Percentiles rank a stretch among this genome's conserved stretches.
phyloP scores from a whole-genome alignment of 495 filamentous ascomycete species.

The Podospora pseudopauciseta region DNA sequence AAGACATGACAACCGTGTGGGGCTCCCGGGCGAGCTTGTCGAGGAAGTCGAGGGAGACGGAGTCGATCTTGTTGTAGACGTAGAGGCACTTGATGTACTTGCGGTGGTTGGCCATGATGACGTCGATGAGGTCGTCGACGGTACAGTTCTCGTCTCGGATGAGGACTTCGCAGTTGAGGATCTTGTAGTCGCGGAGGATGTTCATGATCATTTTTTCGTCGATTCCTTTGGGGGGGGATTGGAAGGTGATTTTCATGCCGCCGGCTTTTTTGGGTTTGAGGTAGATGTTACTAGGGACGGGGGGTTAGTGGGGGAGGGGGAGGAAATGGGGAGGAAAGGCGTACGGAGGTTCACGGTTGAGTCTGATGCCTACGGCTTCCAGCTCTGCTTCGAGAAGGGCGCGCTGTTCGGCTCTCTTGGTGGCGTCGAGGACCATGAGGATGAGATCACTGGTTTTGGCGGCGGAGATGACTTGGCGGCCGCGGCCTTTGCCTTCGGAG shows the following conservation, averaged over 20 bases:
- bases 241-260: constrained; percentile 98
- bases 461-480: constrained; percentile 96
- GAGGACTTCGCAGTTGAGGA: constrained; percentile 94
- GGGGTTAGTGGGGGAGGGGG: not conserved
- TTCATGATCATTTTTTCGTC: constrained; percentile 98
- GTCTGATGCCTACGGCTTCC: constrained; percentile 91
- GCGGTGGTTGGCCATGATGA: constrained; percentile 95
- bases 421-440: constrained; percentile 95
- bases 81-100: constrained; percentile 97
- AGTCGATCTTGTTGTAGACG: constrained; percentile 99
- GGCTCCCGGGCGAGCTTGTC: constrained; percentile 89
- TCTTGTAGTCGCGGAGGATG: constrained; percentile 96
- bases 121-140: constrained; percentile 98
- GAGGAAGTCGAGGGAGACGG: constrained; percentile 87
- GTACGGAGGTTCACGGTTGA: constrained; percentile 90
- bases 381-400: constrained; percentile 87
- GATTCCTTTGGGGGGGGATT: constrained; percentile 77
- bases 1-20: constrained; percentile 94
- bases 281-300: constrained; percentile 77
- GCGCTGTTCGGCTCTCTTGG: constrained; percentile 92
- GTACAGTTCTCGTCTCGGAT: constrained; percentile 93
- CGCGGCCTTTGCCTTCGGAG: constrained; percentile 91
- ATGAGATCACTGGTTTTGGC: constrained; percentile 98
- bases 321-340: constrained; percentile 24
- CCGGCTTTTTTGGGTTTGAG: constrained; percentile 96